Conservation (phyloP, 805 yeast genomes). For the Deakozyma indianensis region DNA sequence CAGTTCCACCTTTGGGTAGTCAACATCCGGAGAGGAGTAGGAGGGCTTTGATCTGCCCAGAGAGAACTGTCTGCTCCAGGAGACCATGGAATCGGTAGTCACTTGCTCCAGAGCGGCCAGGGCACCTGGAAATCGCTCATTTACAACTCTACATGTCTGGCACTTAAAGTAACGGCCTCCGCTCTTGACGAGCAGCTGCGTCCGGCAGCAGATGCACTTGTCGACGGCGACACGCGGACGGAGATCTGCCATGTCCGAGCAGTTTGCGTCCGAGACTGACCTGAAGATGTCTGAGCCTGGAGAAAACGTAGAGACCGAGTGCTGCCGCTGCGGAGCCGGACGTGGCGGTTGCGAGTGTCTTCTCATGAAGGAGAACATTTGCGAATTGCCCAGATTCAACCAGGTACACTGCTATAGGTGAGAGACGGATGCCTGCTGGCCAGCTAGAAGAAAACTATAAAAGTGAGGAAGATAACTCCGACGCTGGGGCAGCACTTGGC, state of each 20-base stretch:
- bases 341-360: not conserved
- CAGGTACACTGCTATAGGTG: too few relatives aligned
- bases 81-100: not conserved
- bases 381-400: too few relatives aligned
- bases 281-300: constrained; percentile 5
- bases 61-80: not conserved
- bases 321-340: not conserved
- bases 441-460: too few relatives aligned
- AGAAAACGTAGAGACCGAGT: constrained; percentile 3
- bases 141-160: not conserved
- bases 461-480: too few relatives aligned
- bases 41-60: not conserved
- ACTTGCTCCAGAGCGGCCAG: not conserved
- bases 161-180: not conserved
- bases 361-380: not conserved
- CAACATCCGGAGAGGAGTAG: not conserved
- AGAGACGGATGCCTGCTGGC: too few relatives aligned
- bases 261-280: constrained; percentile 1
- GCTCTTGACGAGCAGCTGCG: not conserved
- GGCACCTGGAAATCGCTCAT: not conserved
- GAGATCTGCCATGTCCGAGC: not conserved
- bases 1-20: not conserved
- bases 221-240: not conserved
- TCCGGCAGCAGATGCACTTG: not conserved
- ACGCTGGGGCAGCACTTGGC: too few relatives aligned